Evolutionary conservation across 371 early-diverging fungal genomes (phyloP).

Genomic region (Nematocida sp.): DNA sequence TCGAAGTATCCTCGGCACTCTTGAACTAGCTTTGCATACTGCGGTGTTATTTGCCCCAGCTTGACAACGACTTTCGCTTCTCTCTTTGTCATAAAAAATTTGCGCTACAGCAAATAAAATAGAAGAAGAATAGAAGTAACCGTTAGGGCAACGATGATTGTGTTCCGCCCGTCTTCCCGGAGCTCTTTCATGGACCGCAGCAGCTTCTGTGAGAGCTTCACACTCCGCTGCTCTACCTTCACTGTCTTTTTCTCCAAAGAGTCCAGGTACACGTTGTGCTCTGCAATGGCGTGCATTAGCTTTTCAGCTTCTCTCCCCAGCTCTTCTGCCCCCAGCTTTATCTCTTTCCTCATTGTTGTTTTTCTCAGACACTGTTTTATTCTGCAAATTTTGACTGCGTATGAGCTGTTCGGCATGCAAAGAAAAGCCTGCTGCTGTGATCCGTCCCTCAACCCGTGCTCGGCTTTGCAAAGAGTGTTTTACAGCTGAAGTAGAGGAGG

Average conservation of each 20-base stretch:
- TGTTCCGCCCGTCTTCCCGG: constrained; percentile 35
- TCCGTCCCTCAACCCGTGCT: constrained; percentile 82
- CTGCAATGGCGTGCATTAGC: constrained; percentile 18
- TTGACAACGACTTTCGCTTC: constrained; percentile 46
- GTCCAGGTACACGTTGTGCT: constrained; percentile 40
- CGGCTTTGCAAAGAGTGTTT: constrained; percentile 87
- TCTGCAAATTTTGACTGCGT: constrained; percentile 7
- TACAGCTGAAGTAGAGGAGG: constrained; percentile 81
- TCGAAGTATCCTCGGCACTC: constrained; percentile 38
- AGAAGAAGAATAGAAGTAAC: constrained; percentile 11
- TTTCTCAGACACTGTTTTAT: constrained; percentile 35
- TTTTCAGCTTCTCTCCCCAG: constrained; percentile 31
- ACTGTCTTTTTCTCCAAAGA: constrained; percentile 40
- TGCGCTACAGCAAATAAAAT: constrained; percentile 29
- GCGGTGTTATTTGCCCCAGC: constrained; percentile 37
- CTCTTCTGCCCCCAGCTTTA: constrained; percentile 31
- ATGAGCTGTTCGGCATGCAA: constrained; percentile 66
- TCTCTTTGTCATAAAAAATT: constrained; percentile 35
- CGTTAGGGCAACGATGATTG: constrained; percentile 32
- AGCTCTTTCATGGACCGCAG: constrained; percentile 29
- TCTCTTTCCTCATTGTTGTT: constrained; percentile 22
- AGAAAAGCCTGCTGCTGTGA: constrained; percentile 70
- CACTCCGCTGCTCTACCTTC: constrained; percentile 35
- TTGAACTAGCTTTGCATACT: constrained; percentile 36
- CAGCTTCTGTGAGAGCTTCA: constrained; percentile 28